Percentiles rank a stretch among this genome's conserved stretches.
Conservation (phyloP, 2,329 filamentous ascomycete species). For the Clonostachys chloroleuca region DNA sequence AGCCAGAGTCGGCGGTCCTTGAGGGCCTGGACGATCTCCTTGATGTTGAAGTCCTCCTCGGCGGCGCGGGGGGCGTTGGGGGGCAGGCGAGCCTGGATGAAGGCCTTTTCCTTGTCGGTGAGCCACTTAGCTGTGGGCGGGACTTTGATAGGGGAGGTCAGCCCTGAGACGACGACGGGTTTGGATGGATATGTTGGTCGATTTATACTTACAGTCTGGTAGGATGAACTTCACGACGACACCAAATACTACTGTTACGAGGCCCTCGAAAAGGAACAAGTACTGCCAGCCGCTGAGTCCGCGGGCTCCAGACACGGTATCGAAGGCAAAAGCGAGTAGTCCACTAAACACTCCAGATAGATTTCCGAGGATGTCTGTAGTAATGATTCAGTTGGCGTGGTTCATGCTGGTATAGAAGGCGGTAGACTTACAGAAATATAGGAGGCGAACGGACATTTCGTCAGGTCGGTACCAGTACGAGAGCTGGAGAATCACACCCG, state of each 20-base stretch:
- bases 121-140: conserved; percentile 38
- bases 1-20: conserved; percentile 37
- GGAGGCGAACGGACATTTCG: conserved; percentile 36
- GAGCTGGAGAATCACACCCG: conserved; percentile 35
- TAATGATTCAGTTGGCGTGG: background rate
- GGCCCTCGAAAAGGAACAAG: conserved; percentile 37
- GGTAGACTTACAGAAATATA: conserved; percentile 34
- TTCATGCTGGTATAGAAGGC: background rate
- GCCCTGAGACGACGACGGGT: conserved; percentile 13
- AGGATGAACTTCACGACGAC: conserved; percentile 45
- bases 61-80: conserved; percentile 32
- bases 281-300: conserved; percentile 24
- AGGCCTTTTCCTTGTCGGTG: conserved; percentile 37
- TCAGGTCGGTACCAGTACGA: conserved; percentile 43
- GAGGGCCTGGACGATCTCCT: conserved; percentile 28
- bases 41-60: conserved; percentile 32
- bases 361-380: conserved; percentile 30
- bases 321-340: conserved; percentile 36
- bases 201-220: conserved; percentile 40
- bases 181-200: background rate
- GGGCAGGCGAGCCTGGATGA: conserved; percentile 40
- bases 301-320: conserved; percentile 24
- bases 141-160: conserved; percentile 32
- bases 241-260: conserved; percentile 39
- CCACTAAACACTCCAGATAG: conserved; percentile 32